A percentile compares a stretch with the other conserved stretches of the same genome.
Evolutionary conservation across 306 rosid species (phyloP).

Genomic region (Cucurbita maxima): DNA sequence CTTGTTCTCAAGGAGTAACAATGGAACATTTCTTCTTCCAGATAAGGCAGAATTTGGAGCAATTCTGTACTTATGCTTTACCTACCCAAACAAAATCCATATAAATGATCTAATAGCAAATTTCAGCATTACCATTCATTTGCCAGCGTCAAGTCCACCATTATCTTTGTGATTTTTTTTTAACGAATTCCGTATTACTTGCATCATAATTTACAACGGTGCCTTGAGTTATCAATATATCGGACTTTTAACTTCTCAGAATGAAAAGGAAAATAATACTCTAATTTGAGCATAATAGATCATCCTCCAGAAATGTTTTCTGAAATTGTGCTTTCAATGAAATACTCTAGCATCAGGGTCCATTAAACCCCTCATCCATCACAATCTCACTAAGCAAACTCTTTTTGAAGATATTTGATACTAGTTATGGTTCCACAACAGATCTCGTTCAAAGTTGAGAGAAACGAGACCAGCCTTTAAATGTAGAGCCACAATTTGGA

Average conservation of each 20-base stretch:
- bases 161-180: background rate
- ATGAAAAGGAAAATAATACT: background rate
- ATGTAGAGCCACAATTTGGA: background rate
- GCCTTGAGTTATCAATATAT: background rate
- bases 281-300: background rate
- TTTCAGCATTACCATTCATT: background rate
- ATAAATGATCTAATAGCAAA: slow-evolving; percentile 7
- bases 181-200: background rate
- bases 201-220: background rate
- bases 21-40: slow-evolving; percentile 53
- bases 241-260: background rate
- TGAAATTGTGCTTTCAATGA: background rate
- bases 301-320: background rate
- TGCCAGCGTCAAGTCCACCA: background rate
- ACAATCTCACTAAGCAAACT: background rate
- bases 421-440: background rate
- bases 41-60: slow-evolving; percentile 29
- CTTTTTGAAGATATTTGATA: background rate
- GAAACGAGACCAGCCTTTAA: background rate
- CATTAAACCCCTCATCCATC: background rate
- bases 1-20: slow-evolving; percentile 34
- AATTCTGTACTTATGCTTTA: slow-evolving; percentile 65
- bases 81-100: slow-evolving; percentile 28
- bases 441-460: background rate
- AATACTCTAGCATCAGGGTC: background rate